Base-by-base conservation (phyloP, 2,329 filamentous ascomycete genomes). In the Penicillium oxalicum region DNA sequence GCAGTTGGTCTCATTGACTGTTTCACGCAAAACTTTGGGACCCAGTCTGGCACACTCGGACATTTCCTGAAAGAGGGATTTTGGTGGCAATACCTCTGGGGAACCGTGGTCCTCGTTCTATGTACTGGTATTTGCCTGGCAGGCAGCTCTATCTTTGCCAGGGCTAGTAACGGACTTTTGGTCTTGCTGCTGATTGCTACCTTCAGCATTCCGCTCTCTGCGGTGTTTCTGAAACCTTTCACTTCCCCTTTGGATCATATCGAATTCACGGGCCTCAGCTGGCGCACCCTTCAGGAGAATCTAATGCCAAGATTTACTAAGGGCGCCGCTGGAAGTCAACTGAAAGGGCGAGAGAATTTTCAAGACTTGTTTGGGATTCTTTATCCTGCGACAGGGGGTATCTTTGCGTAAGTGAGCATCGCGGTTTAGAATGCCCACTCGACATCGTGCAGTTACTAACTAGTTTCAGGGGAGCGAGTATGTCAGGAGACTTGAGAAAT, bases 1-100 rank as follows among this genome's bases (percentile, higher is more conserved):
- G 81, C 91, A 25, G 88, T 94, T 38, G 89, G 88, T 72, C 75
- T 95, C 40, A 81, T 95, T 54, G 87, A 93, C 69, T 94, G 88
- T 60, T 77, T 94, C 48, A 82, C 81, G 45, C 78, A 91, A 53
- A 91, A 90, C 59, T 80, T 91, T 60, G 87, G 85, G 2, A 63
- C 74, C 3, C 59, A 67, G 13, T 73, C 74, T 43, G 82, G 82
- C 12, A 77, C 76, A 41, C 79, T 79, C 75, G 70, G 71, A 27
- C 75, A 81, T 13, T 74, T 79, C 41, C 76, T 94, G 32, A 81
- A 83, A 0, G 78, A 87, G 58, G 82, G 83, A 9, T 87, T 85
- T 62, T 91, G 87, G 86, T 84, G 80, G 71, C 76, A 81, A 45
- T 94, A 94, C 63, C 76, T 87, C 2, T 84, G 89, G 71, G 80